These are phyloP conservation scores for Backusella circina DNA, from an alignment of 192 early-diverging fungal genomes.

Conservation along the genomic window DNA sequence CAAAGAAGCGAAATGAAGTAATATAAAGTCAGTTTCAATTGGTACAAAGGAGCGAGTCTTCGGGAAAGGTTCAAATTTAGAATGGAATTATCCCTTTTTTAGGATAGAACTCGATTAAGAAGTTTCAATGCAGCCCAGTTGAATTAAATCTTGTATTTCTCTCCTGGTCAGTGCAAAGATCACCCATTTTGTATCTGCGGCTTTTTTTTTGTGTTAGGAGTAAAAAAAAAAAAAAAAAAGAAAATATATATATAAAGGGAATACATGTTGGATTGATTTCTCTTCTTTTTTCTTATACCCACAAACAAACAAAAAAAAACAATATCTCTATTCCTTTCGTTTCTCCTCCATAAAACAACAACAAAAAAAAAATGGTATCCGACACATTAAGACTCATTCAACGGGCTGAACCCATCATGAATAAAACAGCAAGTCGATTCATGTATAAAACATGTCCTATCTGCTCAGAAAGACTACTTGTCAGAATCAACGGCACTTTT, in stretches of 20 bases:
- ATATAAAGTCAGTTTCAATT: not conserved
- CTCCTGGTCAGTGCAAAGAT: not conserved
- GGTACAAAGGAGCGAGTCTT: not conserved
- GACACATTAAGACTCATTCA: not conserved
- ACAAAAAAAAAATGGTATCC: not conserved
- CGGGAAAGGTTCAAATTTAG: not conserved
- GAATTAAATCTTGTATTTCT: not conserved
- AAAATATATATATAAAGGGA: not conserved
- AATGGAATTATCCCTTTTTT: not conserved
- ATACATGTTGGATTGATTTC: not conserved
- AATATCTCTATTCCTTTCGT: too few species aligned
- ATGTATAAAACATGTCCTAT: slow-evolving; percentile 22
- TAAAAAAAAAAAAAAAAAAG: too few species aligned
- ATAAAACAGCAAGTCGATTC: not conserved
- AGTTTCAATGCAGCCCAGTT: not conserved
- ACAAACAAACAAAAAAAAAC: not conserved
- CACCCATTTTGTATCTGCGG: not conserved
- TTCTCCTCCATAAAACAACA: too few species aligned
- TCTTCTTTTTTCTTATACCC: not conserved
- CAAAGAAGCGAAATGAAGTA: not conserved
- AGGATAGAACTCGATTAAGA: not conserved
- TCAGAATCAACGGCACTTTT: slow-evolving; percentile 22
- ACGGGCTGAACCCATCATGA: not conserved
- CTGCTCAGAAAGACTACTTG: slow-evolving; percentile 16
- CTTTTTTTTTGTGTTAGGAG: not conserved